Evolutionary conservation across 1,139 yeast species (phyloP).

Genomic region (Diutina mesorugosa): DNA sequence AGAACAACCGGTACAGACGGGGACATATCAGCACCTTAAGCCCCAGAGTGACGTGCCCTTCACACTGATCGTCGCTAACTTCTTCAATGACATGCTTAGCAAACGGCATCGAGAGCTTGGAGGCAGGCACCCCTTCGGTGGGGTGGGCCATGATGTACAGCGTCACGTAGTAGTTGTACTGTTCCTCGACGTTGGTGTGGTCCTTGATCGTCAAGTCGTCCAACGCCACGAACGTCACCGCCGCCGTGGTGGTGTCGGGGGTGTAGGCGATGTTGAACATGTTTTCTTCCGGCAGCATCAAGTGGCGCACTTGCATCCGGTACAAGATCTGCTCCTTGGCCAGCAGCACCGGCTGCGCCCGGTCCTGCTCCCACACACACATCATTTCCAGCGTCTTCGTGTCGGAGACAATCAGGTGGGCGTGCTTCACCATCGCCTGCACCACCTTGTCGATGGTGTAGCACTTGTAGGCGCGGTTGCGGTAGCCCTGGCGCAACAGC

Average conservation of each 20-base stretch:
- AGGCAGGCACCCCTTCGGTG: conserved; percentile 92
- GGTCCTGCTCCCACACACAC: conserved; percentile 70
- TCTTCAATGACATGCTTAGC: conserved; percentile 46
- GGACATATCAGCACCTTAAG: conserved; percentile 71
- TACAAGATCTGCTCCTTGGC: conserved; percentile 84
- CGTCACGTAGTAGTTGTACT: conserved; percentile 87
- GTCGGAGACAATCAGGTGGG: conserved; percentile 71
- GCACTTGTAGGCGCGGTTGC: conserved; percentile 83
- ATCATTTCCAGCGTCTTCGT: conserved; percentile 73
- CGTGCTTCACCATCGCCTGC: conserved; percentile 81
- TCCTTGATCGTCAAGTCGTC: conserved; percentile 83
- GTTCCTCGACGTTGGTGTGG: conserved; percentile 61
- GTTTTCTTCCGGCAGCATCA: conserved; percentile 77
- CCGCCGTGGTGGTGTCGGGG: conserved; percentile 38
- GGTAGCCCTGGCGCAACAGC: conserved; percentile 85
- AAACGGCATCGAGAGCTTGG: conserved; percentile 62
- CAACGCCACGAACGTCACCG: conserved; percentile 72
- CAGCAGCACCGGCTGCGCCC: conserved; percentile 48
- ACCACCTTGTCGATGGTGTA: conserved; percentile 91
- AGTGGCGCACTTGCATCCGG: conserved; percentile 75
- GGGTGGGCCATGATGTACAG: conserved; percentile 92
- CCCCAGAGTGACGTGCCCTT: conserved; percentile 58
- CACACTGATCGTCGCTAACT: conserved; percentile 47
- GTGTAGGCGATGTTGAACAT: conserved; percentile 80
- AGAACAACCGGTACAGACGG: conserved; percentile 68